Base-by-base conservation (phyloP, 2,329 filamentous ascomycete species). In the Harringtonia lauricola region DNA sequence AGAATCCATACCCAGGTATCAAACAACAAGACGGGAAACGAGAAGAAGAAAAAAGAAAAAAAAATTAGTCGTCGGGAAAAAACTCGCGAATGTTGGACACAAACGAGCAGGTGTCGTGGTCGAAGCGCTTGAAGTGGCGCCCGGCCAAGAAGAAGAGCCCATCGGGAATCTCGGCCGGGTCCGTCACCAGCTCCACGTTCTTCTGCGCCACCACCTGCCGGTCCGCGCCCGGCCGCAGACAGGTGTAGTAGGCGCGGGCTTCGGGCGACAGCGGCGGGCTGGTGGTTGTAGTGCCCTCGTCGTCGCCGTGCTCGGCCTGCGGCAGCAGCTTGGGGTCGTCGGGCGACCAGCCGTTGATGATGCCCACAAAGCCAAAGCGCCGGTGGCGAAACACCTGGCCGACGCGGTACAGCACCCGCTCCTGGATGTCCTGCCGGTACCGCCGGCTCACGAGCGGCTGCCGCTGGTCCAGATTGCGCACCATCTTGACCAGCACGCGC, bases 111-210 rank as follows among this genome's bases (percentile, higher is more conserved):
- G 63, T 69, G 29, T 65, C 66, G 5, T 60, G 56, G 61, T 95
- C 86, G 70, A 88, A 96, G 35, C 87, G 72, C 61, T 86, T 94
- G 61, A 98, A 96, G 60, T 86, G 86, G 54, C 81, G 83, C 1
- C 92, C 92, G 3, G 88, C 86, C 51, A 85, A 63, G 37, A 70
- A 68, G 56, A 86, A 72, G 49, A 94, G 67, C 21, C 74, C 54
- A 4, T 72, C 63, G 0, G 74, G 70, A 3, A 82, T 68, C 52
- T 51, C 64, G 59, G 41, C 59, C 38, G 55, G 52, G 43, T 74
- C 63, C 6, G 56, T 59, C 35, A 86, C 64, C n/a, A 80, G 63
- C 46, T 79, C 65, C 44, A 95, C 83, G 53, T 89, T 95, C 54
- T 89, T 82, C 56, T 94, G 81, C 1, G 86, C 82, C 13, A 69